Evolutionary conservation across 2,329 filamentous ascomycete species (phyloP), one percentile per base, ranked within the genome.

Genomic region (Talaromyces rugulosus): DNA sequence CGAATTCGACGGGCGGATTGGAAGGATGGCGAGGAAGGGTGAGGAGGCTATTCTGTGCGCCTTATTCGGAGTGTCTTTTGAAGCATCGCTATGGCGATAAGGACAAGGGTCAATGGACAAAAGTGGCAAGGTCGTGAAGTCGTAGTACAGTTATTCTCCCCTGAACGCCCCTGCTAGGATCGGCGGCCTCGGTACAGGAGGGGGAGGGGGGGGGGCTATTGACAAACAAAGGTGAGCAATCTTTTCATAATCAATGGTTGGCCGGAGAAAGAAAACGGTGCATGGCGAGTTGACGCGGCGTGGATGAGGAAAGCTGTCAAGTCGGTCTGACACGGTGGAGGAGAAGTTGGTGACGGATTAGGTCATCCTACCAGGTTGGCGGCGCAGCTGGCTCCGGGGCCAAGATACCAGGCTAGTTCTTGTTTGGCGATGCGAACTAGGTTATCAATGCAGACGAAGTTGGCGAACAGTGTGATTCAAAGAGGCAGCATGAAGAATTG

Each of bases 351-450:
- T 53, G 56, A 54, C 58, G 23, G 40, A 59, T 62, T 56, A 62
- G 56, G 61, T 59, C 61, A 59, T 59, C 61, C 54, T 50, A 62
- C 61, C 61, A 62, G 36, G 47, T 34, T 27, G 56, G 56, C 57
- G 56, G 52, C 36, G 52, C 50, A 42, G 47, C 11, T 57, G 60
- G 60, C 27, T 56, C 59, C 53, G 53, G 59, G 28, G 44, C 34
- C 55, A 55, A 56, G 44, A 47, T 47, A 14, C 44, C 23, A 27
- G 44, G 44, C 44, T 47, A 47, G 44, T 47, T 36, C 44, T 47
- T 23, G 23, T 47, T 47, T 18, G 8, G 18, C 42, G 40, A 4
- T 36, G 33, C 33, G n/a, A 23, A 47, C n/a, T 23, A 23, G 14
- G 2, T 12, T 27, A 47, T 18, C 44, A 47, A 47, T 11, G 6